Evolutionary conservation across 2,329 filamentous ascomycete genomes (phyloP).

Genomic region (Penicillium vulpinum): DNA sequence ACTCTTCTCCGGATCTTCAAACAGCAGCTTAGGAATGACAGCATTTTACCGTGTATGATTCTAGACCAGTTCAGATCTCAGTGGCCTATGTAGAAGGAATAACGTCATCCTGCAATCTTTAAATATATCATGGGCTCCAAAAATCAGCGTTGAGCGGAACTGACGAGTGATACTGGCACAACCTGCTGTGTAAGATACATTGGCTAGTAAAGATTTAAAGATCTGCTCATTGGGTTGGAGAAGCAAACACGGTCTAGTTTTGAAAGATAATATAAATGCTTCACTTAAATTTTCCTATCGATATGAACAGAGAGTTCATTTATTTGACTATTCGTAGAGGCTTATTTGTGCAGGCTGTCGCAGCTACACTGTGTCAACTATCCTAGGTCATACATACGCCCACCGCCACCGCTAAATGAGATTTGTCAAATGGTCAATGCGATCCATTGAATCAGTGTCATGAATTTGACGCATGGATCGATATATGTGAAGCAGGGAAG

Average conservation of each 20-base stretch:
- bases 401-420: background rate
- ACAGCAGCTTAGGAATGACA: conserved; percentile 14
- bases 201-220: background rate
- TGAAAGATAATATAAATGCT: background rate
- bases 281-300: too few species aligned
- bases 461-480: background rate
- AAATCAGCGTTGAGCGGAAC: background rate
- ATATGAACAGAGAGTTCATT: too few species aligned
- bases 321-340: background rate
- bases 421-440: background rate
- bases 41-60: conserved; percentile 5
- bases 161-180: background rate
- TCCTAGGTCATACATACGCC: too few species aligned
- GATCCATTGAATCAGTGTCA: background rate
- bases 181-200: background rate
- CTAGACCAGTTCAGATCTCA: background rate
- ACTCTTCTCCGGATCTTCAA: conserved; percentile 7
- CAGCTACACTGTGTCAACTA: background rate
- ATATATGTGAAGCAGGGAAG: background rate
- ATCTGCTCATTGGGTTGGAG: background rate
- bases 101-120: background rate
- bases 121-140: background rate
- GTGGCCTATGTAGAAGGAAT: background rate
- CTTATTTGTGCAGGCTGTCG: background rate
- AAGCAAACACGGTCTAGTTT: background rate